phyloP scores from a whole-genome alignment of 163 green algal species.

The Chlamydomonas reinhardtii region DNA sequence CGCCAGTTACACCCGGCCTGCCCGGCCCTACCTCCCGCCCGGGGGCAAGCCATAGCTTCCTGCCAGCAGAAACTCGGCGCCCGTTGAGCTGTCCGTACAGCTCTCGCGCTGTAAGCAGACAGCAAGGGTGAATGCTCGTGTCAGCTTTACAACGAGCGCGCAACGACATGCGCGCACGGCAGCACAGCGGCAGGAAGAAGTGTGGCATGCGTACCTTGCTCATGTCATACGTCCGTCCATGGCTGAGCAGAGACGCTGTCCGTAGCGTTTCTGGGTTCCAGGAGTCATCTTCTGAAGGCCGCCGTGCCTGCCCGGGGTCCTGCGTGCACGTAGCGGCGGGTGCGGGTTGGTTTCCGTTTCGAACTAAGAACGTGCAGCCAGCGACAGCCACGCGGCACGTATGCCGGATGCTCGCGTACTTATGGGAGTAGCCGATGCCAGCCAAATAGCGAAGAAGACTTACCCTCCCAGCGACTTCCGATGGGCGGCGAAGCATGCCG shows the following conservation, averaged over 20 bases:
- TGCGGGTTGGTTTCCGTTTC: neutral
- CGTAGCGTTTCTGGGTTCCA: conserved; percentile 20
- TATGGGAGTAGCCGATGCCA: no score
- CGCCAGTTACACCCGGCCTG: neutral
- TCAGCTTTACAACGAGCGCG: neutral
- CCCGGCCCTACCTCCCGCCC: neutral
- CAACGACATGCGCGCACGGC: no score
- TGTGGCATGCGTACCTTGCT: neutral
- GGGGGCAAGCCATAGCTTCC: neutral
- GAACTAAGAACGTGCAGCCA: no score
- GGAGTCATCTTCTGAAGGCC: conserved; percentile 11
- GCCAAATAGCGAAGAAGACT: no score
- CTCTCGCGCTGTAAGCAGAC: conserved; percentile 5
- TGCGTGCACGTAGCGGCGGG: neutral
- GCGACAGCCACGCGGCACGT: no score
- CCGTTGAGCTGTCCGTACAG: conserved; percentile 33
- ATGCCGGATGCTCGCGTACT: no score
- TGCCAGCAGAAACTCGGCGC: conserved; percentile 12
- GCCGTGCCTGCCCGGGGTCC: neutral
- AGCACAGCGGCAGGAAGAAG: neutral
- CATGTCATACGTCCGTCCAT: neutral
- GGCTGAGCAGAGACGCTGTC: neutral
- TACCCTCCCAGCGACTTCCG: no score
- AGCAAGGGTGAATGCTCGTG: neutral
- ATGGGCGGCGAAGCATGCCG: no score